A percentile compares a stretch with the other conserved stretches of the same genome.
These are phyloP conservation scores for Amanita fuliginea DNA, from an alignment of 768 basidiomycete genomes.

Conservation along the genomic window DNA sequence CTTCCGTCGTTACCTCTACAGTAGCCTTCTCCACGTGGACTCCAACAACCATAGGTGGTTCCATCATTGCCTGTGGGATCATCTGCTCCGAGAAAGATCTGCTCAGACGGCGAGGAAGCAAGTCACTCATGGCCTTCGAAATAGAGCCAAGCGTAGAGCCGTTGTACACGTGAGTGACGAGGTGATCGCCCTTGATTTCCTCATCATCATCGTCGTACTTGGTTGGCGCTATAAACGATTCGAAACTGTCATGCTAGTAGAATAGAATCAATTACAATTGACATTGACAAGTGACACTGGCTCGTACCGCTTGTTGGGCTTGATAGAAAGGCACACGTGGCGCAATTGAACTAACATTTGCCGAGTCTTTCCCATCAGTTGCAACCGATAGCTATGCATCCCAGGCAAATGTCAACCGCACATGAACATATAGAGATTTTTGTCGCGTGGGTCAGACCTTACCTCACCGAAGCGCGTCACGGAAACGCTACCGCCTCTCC, in stretches of 20 bases:
- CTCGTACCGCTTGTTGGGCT: constrained; percentile 28
- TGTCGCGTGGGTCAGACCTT: constrained; percentile 5
- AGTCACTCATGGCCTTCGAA: constrained; percentile 26
- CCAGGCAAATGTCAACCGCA: not conserved
- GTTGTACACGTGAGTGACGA: constrained; percentile 38
- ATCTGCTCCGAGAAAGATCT: constrained; percentile 30
- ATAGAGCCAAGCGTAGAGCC: constrained; percentile 32
- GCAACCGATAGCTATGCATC: not conserved
- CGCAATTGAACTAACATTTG: constrained; percentile 18
- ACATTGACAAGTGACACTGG: constrained; percentile 7
- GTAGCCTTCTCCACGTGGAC: constrained; percentile 39
- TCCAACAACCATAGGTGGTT: constrained; percentile 28
- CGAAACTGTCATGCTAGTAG: constrained; percentile 29
- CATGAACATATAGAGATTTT: not conserved
- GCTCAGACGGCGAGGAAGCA: constrained; percentile 35
- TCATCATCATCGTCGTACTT: constrained; percentile 18
- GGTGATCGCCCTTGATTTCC: constrained; percentile 29
- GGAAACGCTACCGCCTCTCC: constrained; percentile 41
- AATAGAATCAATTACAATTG: constrained; percentile 5
- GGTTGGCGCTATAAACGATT: constrained; percentile 31
- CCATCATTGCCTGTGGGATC: constrained; percentile 14
- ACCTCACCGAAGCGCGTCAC: constrained; percentile 56
- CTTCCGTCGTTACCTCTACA: constrained; percentile 18
- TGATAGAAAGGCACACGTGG: constrained; percentile 39
- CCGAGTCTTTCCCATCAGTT: not conserved